Evolutionary conservation across 768 basidiomycete species (phyloP), one percentile per base, ranked within the genome.

Genomic region (Hemileccinum rubropunctum): DNA sequence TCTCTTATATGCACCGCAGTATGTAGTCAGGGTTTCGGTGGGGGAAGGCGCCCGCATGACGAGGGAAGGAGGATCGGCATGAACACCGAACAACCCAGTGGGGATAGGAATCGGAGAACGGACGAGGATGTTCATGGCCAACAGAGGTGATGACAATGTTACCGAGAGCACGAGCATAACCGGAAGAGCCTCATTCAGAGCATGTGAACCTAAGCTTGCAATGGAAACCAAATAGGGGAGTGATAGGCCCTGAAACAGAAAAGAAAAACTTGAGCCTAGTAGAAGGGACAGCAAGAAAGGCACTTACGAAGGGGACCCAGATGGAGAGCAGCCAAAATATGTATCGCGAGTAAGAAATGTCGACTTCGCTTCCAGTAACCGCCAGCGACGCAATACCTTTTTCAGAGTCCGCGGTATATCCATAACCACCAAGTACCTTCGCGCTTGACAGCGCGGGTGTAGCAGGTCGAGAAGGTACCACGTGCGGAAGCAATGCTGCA

Each of bases 371-470:
- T 18, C 72, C 72, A n/a, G 72, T 62, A 11, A 72, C 60, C 6
- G 80, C 73, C 35, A 79, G 60, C 27, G 77, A 71, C 8, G 69
- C 62, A 17, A 81, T 67, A 12, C 78, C 78, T 57, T 77, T 83
- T 69, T 84, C 85, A 7, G 75, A 74, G 48, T 78, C 76, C 4
- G 74, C 73, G n/a, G 74, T 72, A 53, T 80, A 85, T 3, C 82
- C 83, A 65, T 88, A 86, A 1, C 84, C 84, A 37, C 84, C 85
- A 32, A 87, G 70, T 11, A 86, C 86, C 50, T 78, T 79, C 15
- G 81, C 80, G 42, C 73, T 77, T 1, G 78, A 74, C 60, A 86
- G 63, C 13, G 75, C 76, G 14, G 83, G 80, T 0, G 81, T 81
- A 15, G 61, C 58, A 3, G 81, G 76, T 20, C 77, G 77, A 26